Base-by-base conservation (phyloP, 495 filamentous ascomycete species). In the Polyplosphaeria fusca region DNA sequence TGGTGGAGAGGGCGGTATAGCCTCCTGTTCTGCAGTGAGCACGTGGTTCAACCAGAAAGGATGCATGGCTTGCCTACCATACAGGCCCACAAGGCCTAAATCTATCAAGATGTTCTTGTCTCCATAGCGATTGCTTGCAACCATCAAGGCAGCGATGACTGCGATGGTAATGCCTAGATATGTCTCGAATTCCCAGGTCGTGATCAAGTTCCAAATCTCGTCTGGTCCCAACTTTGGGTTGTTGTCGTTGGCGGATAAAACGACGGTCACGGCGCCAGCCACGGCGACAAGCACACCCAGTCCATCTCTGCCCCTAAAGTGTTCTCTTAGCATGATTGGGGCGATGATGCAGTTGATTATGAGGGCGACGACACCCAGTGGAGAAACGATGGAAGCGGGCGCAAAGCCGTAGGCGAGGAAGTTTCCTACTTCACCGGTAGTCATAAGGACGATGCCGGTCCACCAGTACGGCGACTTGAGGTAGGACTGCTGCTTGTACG, bases 331-430 rank as follows among this genome's bases (percentile, higher is more conserved):
- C 73, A 98, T 78, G 63, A 91, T 82, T 24, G 93, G 93, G 5
- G 93, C 93, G 69, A 98, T 94, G 43, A 97, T 79, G 67, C 93
- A 97, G 70, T 98, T 98, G 42, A 91, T 95, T 22, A 98, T 83
- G 54, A 98, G 73, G 2, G 93, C 93, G 0, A 97, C 93, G 19
- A 98, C 93, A 9, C 93, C 93, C 13, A 98, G 76, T 1, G 93
- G 93, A 14, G 88, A 93, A n/a, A 98, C 93, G 57, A 98, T 96
- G 12, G 92, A 96, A 2, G 93, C 93, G 16, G 93, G 91, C n/a
- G 93, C 93, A 68, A 98, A 98, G 11, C 93, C 93, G 68, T 98
- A 98, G 3, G 93, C 93, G 50, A 98, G 77, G 70, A 98, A 98
- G 69, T 98, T 98, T 19, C 93, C 93, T 55, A 84, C 83, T 74